Evolutionary conservation across 345 rosid genomes (phyloP).

Genomic region (Pistacia vera): DNA sequence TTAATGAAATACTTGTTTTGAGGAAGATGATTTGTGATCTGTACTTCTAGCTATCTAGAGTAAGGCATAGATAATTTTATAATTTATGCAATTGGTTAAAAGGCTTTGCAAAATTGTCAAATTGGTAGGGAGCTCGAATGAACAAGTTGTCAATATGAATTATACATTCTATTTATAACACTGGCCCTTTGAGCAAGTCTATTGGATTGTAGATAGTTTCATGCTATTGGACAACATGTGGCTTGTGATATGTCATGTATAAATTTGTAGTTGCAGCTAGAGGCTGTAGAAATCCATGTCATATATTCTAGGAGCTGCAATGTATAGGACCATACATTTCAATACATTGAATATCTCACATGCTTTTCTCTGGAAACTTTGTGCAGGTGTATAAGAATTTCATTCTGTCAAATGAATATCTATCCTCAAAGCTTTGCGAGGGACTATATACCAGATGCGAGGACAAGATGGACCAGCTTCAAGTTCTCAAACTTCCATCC

Average conservation of each 20-base stretch:
- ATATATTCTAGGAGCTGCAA: neutral
- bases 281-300: neutral
- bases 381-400: conserved; percentile 69
- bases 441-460: conserved; percentile 76
- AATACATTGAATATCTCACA: conserved; percentile 7
- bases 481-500: conserved; percentile 95
- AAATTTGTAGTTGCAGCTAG: neutral
- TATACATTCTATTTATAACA: neutral
- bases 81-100: conserved; percentile 8
- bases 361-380: conserved; percentile 26
- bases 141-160: neutral
- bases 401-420: conserved; percentile 74
- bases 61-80: neutral
- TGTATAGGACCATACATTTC: neutral
- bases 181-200: neutral
- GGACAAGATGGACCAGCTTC: conserved; percentile 98
- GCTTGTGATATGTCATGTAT: neutral
- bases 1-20: neutral
- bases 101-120: neutral
- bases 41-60: neutral
- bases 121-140: neutral
- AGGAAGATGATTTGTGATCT: neutral
- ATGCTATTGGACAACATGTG: neutral
- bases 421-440: conserved; percentile 91
- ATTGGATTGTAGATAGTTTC: neutral